Percentiles rank a stretch among this genome's conserved stretches.
Evolutionary conservation across 169 alveolate genomes (phyloP).

Genomic region (Hepatocystis sp.): DNA sequence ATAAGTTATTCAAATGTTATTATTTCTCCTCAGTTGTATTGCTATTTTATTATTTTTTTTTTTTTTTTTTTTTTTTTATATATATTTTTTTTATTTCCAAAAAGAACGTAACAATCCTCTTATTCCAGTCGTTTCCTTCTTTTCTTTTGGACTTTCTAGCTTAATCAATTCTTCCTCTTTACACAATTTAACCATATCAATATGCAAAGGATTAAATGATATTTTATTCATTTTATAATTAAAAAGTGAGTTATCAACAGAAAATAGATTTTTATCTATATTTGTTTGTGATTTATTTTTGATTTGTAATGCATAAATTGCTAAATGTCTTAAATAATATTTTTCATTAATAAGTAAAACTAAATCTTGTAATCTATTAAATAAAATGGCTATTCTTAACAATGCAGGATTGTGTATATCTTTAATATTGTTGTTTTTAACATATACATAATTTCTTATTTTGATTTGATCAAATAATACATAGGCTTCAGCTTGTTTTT

Average conservation of each 20-base stretch:
- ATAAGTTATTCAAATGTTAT: no score
- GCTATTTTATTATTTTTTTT: no score
- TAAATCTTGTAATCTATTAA: slow-evolving; percentile 75
- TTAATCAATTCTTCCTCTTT: slow-evolving; percentile 5
- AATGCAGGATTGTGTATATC: slow-evolving; percentile 56
- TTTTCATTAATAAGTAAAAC: slow-evolving; percentile 26
- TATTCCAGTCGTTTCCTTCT: slow-evolving; percentile 21
- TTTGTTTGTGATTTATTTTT: slow-evolving; percentile 32
- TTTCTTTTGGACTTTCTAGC: slow-evolving; percentile 13
- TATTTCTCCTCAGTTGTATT: no score
- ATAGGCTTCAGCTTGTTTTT: slow-evolving; percentile 81
- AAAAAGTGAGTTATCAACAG: slow-evolving; percentile 39
- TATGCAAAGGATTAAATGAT: slow-evolving; percentile 18
- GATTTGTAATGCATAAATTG: slow-evolving; percentile 55
- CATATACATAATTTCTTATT: slow-evolving; percentile 75
- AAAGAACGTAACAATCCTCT: slow-evolving; percentile 33
- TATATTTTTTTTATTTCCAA: slow-evolving; percentile 13
- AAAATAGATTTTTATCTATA: slow-evolving; percentile 6
- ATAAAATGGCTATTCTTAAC: slow-evolving; percentile 76
- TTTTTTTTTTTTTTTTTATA: neutral
- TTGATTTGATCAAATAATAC: slow-evolving; percentile 81
- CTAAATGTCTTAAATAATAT: slow-evolving; percentile 46
- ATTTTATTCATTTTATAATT: slow-evolving; percentile 24
- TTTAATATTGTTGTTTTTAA: slow-evolving; percentile 25
- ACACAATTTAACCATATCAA: slow-evolving; percentile 37